Base-by-base conservation (phyloP, 441 rosid species). In the Capsella rubella region DNA sequence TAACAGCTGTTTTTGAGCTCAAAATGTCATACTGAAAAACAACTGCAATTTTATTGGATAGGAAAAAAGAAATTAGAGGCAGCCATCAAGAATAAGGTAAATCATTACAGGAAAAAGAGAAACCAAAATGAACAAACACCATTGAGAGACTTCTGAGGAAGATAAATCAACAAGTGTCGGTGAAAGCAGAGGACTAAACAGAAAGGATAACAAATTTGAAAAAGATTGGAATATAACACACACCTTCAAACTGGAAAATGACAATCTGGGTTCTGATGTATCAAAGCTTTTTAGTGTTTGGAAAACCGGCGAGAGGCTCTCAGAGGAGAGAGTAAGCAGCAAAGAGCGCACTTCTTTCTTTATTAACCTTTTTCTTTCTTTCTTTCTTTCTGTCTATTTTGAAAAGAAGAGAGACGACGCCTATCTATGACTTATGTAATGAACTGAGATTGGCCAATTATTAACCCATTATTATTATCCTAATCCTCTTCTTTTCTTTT, bases 161-260 rank as follows among this genome's bases (percentile, higher is more conserved):
- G 34, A 51, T 13, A 18, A 21, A 37, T 13, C 68, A 60, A 37
- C 0, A 4, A 42, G 64, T 63, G 79, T 75, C 79, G 79, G 74
- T 75, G 79, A 53, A 35, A 75, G 34, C 42, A 39, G 64, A 75
- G 18, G 35, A 35, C 39, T 35, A 60, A 4, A 14, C 5, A 46
- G 27, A 15, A 18, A 9, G 0, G 34, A 28, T 8, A 12, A 56
- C 7, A 6, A 1, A 13, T 15, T 7, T 4, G 3, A 49, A 53
- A 6, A 34, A 4, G 4, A 52, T 15, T 28, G 14, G 25, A 57
- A 13, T 2, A 21, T 27, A 7, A 34, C 37, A 73, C 50, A 5
- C 31, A 75, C 79, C 71, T 69, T 53, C 6, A 16, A 47, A 46
- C 0, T 35, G 28, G 54, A 8, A 75, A 45, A 7, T 46, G 55